A percentile compares a stretch with the other conserved stretches of the same genome.
Conservation (phyloP, 2,329 filamentous ascomycete genomes). For the Pezizomycotina sp. region DNA sequence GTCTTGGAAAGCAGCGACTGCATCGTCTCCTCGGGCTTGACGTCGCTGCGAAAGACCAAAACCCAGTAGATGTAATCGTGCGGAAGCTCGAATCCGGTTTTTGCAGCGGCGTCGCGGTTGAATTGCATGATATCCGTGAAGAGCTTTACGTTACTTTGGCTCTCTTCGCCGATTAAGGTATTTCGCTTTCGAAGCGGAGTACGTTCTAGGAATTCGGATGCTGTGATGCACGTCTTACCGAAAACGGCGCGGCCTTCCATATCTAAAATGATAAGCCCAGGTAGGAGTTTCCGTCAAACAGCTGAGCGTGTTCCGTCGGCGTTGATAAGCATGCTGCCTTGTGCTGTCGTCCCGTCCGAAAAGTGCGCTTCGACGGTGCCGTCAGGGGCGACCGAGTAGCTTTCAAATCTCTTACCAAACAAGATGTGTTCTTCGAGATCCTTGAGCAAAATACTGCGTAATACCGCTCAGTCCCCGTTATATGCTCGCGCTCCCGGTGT, state of each 20-base stretch:
- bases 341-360: slow-evolving; percentile 4
- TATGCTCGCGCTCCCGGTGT: slow-evolving; percentile 1
- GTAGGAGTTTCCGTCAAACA: slow-evolving; percentile 3
- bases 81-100: slow-evolving; percentile 2
- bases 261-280: slow-evolving; percentile 4
- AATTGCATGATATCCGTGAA: slow-evolving; percentile 8
- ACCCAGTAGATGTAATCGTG: slow-evolving; percentile 12
- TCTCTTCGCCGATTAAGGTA: too few species aligned
- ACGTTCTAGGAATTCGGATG: slow-evolving; percentile 1
- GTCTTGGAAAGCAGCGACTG: too few species aligned
- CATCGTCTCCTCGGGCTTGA: neutral
- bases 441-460: slow-evolving; percentile 3
- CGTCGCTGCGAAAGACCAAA: slow-evolving; percentile 3
- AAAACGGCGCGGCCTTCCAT: slow-evolving; percentile 10
- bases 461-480: slow-evolving; percentile 5
- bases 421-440: slow-evolving; percentile 7
- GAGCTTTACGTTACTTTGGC: slow-evolving; percentile 1
- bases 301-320: slow-evolving; percentile 4
- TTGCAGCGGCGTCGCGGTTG: slow-evolving; percentile 1
- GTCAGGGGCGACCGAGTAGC: slow-evolving; percentile 2
- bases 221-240: slow-evolving; percentile 6
- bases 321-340: slow-evolving; percentile 3
- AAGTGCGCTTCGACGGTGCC: slow-evolving; percentile 1
- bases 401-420: slow-evolving; percentile 6
- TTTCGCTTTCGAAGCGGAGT: too few species aligned